A percentile compares a stretch with the other conserved stretches of the same genome.
Evolutionary conservation across 2,329 filamentous ascomycete genomes (phyloP).

Genomic region (Pestalotiopsis sp.): DNA sequence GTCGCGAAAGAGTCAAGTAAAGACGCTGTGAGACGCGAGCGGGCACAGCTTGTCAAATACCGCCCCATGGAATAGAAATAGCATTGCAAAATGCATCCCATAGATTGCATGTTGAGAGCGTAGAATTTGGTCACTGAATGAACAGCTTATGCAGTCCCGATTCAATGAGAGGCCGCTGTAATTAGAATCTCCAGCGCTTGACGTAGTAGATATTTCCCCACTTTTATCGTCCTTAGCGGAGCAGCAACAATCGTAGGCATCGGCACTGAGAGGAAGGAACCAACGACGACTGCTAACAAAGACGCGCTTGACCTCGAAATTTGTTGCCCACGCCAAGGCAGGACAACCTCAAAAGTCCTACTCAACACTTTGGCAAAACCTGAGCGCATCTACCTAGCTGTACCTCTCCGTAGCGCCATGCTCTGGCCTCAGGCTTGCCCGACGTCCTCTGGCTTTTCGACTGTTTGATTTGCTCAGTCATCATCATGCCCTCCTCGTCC

Average conservation of each 20-base stretch:
- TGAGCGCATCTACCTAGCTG: not conserved
- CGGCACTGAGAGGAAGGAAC: no score
- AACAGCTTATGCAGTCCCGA: no score
- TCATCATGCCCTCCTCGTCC: slow-evolving; percentile 6
- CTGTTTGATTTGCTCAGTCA: not conserved
- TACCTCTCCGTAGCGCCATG: not conserved
- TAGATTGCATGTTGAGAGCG: not conserved
- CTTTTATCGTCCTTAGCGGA: not conserved
- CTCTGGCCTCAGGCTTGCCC: not conserved
- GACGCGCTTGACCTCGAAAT: not conserved
- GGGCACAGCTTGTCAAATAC: not conserved
- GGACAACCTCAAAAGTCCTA: no score
- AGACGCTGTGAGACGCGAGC: not conserved
- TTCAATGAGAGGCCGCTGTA: not conserved
- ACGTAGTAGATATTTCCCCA: slow-evolving; percentile 9
- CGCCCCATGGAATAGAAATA: not conserved
- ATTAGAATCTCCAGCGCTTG: not conserved
- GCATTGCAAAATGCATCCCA: not conserved
- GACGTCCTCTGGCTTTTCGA: not conserved
- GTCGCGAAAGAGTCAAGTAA: not conserved
- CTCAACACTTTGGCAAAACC: not conserved
- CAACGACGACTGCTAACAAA: not conserved
- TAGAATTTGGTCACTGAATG: no score
- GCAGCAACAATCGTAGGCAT: not conserved
- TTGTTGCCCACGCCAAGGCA: no score